phyloP scores from a whole-genome alignment of 2,329 filamentous ascomycete genomes.

The Claviceps maximensis region DNA sequence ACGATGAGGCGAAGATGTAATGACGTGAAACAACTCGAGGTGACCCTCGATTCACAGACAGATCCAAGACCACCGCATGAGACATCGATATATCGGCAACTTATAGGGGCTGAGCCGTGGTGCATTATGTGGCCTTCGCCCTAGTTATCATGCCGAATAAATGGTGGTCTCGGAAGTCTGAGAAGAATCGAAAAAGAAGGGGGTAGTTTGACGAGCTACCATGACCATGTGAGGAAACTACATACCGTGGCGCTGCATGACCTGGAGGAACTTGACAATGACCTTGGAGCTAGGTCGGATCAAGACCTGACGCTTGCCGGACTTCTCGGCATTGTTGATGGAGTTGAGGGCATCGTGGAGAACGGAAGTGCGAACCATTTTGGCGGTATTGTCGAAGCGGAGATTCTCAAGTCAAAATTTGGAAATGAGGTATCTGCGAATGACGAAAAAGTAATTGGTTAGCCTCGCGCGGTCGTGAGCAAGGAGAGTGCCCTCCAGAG shows the following conservation, averaged over 20 bases:
- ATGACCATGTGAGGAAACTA: slow-evolving; percentile 16
- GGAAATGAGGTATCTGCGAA: slow-evolving; percentile 53
- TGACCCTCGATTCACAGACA: slow-evolving; percentile 13
- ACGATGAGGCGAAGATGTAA: slow-evolving; percentile 84
- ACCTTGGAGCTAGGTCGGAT: slow-evolving; percentile 99
- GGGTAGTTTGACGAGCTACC: neutral
- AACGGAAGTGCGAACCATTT: slow-evolving; percentile 98
- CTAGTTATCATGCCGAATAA: slow-evolving; percentile 99
- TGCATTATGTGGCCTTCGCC: slow-evolving; percentile 61
- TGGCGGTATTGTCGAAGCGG: slow-evolving; percentile 47
- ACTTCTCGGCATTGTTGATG: slow-evolving; percentile 99
- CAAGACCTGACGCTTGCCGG: slow-evolving; percentile 97
- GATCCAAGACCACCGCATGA: slow-evolving; percentile 72
- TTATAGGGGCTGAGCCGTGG: slow-evolving; percentile 99
- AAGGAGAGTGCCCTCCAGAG: slow-evolving; percentile 53
- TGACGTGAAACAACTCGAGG: slow-evolving; percentile 8
- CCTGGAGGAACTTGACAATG: slow-evolving; percentile 97
- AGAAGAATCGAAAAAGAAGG: neutral
- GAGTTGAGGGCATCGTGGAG: slow-evolving; percentile 98
- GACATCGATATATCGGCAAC: slow-evolving; percentile 77
- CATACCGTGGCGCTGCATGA: slow-evolving; percentile 99
- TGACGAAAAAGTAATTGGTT: slow-evolving; percentile 28
- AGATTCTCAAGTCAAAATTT: slow-evolving; percentile 68
- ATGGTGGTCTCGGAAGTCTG: slow-evolving; percentile 9
- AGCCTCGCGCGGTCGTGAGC: slow-evolving; percentile 51